phyloP scores from a whole-genome alignment of 495 filamentous ascomycete genomes.

The Penicillium parvum region DNA sequence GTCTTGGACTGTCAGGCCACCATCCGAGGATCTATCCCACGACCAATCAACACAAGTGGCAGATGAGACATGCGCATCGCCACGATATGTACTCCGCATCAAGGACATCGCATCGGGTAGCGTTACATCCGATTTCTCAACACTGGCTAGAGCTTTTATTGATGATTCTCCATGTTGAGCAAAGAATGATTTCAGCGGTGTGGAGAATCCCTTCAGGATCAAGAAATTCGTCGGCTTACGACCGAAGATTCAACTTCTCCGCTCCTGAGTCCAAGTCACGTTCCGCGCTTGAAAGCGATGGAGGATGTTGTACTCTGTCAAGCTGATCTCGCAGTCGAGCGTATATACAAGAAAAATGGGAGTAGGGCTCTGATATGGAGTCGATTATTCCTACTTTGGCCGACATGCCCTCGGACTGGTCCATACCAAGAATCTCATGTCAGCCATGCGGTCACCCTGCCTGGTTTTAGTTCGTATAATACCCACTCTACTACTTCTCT shows the following conservation, averaged over 20 bases:
- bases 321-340: neutral
- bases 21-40: neutral
- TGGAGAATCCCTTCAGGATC: conserved; percentile 7
- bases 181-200: conserved; percentile 9
- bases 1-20: conserved; percentile 20
- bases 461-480: neutral
- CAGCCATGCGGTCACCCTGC: conserved; percentile 1
- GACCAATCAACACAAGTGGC: conserved; percentile 15
- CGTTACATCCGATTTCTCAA: conserved; percentile 17
- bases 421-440: neutral
- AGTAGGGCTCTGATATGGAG: neutral
- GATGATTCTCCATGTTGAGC: conserved; percentile 7
- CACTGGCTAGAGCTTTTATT: conserved; percentile 5
- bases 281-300: conserved; percentile 10
- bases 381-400: neutral
- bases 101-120: conserved; percentile 14
- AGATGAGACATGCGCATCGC: conserved; percentile 28
- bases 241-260: conserved; percentile 8
- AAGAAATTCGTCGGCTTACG: conserved; percentile 5
- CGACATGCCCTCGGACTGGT: neutral
- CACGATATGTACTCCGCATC: conserved; percentile 14
- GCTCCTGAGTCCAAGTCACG: conserved; percentile 4
- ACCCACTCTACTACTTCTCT: too few relatives aligned
- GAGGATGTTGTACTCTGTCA: conserved; percentile 5
- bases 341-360: neutral